Evolutionary conservation across 768 basidiomycete species (phyloP).

Genomic region (Lactarius vividus): DNA sequence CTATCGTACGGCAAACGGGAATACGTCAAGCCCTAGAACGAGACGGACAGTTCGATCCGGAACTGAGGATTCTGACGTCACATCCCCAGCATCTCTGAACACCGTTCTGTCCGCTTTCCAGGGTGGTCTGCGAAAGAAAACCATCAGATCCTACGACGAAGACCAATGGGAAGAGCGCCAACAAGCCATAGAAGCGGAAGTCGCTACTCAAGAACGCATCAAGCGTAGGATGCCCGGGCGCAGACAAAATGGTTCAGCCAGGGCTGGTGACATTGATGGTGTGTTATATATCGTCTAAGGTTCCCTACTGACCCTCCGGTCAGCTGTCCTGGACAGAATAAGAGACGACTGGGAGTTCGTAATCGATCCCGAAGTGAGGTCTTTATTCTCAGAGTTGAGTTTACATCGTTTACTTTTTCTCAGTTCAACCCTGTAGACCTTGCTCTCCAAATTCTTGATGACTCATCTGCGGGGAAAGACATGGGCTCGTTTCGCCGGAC

Average conservation of each 20-base stretch:
- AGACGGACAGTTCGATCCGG: slow-evolving; percentile 8
- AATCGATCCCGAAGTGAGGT: slow-evolving; percentile 70
- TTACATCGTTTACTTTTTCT: slow-evolving; percentile 23
- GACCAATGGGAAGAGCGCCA: slow-evolving; percentile 57
- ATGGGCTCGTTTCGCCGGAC: slow-evolving; percentile 75
- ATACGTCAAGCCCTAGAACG: slow-evolving; percentile 18
- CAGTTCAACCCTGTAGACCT: slow-evolving; percentile 95
- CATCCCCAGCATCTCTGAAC: slow-evolving; percentile 23
- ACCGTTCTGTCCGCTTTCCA: slow-evolving; percentile 72
- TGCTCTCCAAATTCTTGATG: slow-evolving; percentile 84
- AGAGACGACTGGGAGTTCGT: slow-evolving; percentile 90
- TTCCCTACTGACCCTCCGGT: slow-evolving; percentile 4
- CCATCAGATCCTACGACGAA: slow-evolving; percentile 54
- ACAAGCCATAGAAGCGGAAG: slow-evolving; percentile 62
- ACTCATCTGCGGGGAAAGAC: slow-evolving; percentile 67
- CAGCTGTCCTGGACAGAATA: slow-evolving; percentile 83
- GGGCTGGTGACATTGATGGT: slow-evolving; percentile 85
- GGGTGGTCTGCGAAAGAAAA: slow-evolving; percentile 54
- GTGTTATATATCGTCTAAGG: slow-evolving; percentile 12
- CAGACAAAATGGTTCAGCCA: slow-evolving; percentile 49
- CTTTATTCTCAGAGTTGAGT: slow-evolving; percentile 7
- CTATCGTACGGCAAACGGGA: slow-evolving; percentile 23
- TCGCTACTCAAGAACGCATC: slow-evolving; percentile 64
- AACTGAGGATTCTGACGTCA: slow-evolving; percentile 23
- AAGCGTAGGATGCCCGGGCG: slow-evolving; percentile 64